Evolutionary conservation across 371 early-diverging fungal genomes (phyloP), one percentile per base, ranked within the genome.

Genomic region (Nematocida parisii): DNA sequence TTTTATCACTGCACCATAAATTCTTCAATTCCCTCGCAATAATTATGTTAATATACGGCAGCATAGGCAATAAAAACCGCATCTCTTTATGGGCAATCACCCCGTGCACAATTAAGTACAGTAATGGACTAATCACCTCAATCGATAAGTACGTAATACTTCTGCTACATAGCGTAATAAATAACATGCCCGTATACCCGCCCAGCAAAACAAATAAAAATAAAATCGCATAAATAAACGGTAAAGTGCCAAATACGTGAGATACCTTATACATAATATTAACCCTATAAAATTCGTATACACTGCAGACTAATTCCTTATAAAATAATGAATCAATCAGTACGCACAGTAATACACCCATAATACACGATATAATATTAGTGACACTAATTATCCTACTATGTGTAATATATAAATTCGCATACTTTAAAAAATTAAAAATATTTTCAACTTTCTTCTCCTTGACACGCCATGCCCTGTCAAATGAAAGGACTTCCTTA

Each of bases 11-110:
- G 4, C 52, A 13, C 18, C 52, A 9, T 18, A 50, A 18, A 1
- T 50, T 50, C 60, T 68, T 75, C 6, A 75, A 18, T 2, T 87
- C 86, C 11, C 88, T 72, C 0, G 92, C 92, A 2, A 93, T 93
- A 55, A 90, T 89, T 4, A 90, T 72, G 72, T 94, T 94, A 66
- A 92, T 85, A 9, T 93, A 77, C 0, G 96, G 96, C 4, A 95
- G 87, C 3, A 90, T 89, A 40, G 93, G 93, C 5, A 95, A 83
- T 5, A 95, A 89, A 84, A 96, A 96, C 15, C 97, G 89, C 94
- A 94, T 94, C 84, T 96, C 97, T 86, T 96, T 96, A 86, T 96
- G 97, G 3, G 90, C 90, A 24, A 94, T 86, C 27, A 88, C 85
- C 11, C 93, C 93, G 75, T 93, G 92, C 0, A 13, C 61, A 73